These are phyloP conservation scores for Sclerospora graminicola DNA, from an alignment of 352 stramenopile genomes.

Conservation along the genomic window DNA sequence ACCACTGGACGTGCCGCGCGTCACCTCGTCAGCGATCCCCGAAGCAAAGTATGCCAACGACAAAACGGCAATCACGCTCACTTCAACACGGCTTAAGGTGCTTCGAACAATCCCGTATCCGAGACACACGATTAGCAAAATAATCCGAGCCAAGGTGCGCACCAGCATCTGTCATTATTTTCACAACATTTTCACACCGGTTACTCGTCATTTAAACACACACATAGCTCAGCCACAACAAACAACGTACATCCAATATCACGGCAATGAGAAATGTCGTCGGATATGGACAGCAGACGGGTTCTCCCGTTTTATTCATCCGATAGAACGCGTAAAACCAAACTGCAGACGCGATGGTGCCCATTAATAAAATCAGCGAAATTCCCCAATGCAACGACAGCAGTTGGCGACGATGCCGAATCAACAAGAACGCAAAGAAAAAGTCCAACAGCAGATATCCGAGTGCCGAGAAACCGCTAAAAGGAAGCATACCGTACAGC, in stretches of 20 bases:
- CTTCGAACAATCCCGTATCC: constrained; percentile 84
- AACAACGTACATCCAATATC: constrained; percentile 65
- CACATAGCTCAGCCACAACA: not conserved
- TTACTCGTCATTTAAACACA: no score
- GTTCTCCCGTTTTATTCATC: constrained; percentile 84
- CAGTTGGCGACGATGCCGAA: constrained; percentile 53
- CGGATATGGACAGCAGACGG: constrained; percentile 85
- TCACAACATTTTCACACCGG: no score
- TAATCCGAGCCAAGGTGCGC: constrained; percentile 73
- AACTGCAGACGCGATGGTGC: constrained; percentile 38
- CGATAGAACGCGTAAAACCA: constrained; percentile 83
- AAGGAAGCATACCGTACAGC: constrained; percentile 80
- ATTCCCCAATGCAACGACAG: constrained; percentile 81
- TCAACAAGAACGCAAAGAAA: constrained; percentile 70
- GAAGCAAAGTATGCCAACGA: constrained; percentile 70
- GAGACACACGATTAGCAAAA: constrained; percentile 84
- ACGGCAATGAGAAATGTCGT: constrained; percentile 76
- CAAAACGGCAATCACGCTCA: constrained; percentile 45
- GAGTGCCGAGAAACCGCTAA: constrained; percentile 59
- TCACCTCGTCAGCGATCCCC: constrained; percentile 66
- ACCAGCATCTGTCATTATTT: constrained; percentile 38
- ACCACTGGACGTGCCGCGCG: constrained; percentile 65
- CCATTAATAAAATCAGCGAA: constrained; percentile 67
- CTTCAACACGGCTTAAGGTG: constrained; percentile 38
- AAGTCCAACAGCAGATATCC: constrained; percentile 71